These are phyloP conservation scores for Excoecaria agallocha DNA, from an alignment of 345 rosid species.

Conservation along the genomic window DNA sequence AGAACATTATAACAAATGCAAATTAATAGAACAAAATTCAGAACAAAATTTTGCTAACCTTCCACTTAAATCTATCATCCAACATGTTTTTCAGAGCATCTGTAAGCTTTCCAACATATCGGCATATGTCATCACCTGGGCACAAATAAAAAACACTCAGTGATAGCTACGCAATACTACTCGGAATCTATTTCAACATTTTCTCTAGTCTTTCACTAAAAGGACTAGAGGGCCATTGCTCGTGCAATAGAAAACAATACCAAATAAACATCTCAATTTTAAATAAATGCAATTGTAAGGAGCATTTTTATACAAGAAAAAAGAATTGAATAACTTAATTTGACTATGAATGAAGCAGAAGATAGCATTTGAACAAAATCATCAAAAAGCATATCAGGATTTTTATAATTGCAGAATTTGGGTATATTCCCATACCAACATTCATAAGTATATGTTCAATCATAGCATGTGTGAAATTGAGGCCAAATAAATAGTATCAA, in stretches of 20 bases:
- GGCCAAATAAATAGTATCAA: neutral
- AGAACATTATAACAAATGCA: neutral
- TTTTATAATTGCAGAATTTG: neutral
- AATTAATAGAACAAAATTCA: neutral
- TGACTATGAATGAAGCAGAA: neutral
- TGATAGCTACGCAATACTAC: too few relatives aligned
- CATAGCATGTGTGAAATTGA: neutral
- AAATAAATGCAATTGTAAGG: neutral
- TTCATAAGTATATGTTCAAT: neutral
- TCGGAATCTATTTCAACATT: neutral
- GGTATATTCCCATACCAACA: neutral
- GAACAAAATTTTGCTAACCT: slow-evolving; percentile 45
- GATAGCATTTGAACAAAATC: neutral
- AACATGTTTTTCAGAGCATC: slow-evolving; percentile 99
- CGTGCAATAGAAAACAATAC: neutral
- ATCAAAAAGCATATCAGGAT: neutral
- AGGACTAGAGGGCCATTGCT: too few relatives aligned
- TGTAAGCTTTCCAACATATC: slow-evolving; percentile 94
- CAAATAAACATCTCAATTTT: neutral
- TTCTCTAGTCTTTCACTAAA: neutral
- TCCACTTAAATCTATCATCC: slow-evolving; percentile 99
- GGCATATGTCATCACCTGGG: slow-evolving; percentile 96
- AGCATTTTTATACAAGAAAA: neutral
- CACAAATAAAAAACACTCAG: neutral
- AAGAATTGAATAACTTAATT: neutral